Percentiles rank a stretch among this genome's conserved stretches.
Conservation (phyloP, 2,329 filamentous ascomycete species). For the Diplodia corticola region DNA sequence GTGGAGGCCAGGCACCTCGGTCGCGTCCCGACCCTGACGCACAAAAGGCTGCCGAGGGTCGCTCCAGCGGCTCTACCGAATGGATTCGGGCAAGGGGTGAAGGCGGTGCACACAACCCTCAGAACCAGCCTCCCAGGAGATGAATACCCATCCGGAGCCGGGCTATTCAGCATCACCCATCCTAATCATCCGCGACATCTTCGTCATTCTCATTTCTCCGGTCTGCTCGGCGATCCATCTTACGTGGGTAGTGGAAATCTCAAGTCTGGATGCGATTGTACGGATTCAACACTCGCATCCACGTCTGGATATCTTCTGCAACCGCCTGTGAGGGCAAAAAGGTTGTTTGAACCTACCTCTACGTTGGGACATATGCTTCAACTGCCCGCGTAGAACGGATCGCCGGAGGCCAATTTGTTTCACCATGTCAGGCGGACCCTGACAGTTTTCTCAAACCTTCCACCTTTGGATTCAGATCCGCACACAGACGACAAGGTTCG, state of each 20-base stretch:
- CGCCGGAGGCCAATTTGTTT: constrained; percentile 12
- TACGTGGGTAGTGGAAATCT: too few relatives aligned
- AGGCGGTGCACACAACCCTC: constrained; percentile 39
- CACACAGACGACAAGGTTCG: constrained; percentile 16
- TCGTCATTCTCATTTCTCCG: neutral
- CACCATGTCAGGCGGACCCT: neutral
- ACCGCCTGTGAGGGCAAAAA: too few relatives aligned
- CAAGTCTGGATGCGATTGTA: too few relatives aligned
- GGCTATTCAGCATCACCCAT: constrained; percentile 7
- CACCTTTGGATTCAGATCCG: constrained; percentile 10
- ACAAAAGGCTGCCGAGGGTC: constrained; percentile 50
- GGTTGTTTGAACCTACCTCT: too few relatives aligned
- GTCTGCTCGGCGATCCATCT: neutral
- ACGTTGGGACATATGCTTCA: too few relatives aligned
- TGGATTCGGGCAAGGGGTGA: constrained; percentile 41
- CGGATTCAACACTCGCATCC: too few relatives aligned
- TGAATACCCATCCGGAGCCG: constrained; percentile 6
- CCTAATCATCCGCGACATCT: constrained; percentile 4
- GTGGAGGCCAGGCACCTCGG: constrained; percentile 24
- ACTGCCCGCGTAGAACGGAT: too few relatives aligned
- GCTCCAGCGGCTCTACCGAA: constrained; percentile 42
- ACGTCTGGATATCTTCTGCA: too few relatives aligned
- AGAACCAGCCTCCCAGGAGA: constrained; percentile 43
- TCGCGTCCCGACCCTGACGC: constrained; percentile 46
- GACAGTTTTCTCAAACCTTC: neutral